Evolutionary conservation across 116 monocot species (phyloP), one percentile per base, ranked within the genome.

Genomic region (Phalaenopsis hybrid): DNA sequence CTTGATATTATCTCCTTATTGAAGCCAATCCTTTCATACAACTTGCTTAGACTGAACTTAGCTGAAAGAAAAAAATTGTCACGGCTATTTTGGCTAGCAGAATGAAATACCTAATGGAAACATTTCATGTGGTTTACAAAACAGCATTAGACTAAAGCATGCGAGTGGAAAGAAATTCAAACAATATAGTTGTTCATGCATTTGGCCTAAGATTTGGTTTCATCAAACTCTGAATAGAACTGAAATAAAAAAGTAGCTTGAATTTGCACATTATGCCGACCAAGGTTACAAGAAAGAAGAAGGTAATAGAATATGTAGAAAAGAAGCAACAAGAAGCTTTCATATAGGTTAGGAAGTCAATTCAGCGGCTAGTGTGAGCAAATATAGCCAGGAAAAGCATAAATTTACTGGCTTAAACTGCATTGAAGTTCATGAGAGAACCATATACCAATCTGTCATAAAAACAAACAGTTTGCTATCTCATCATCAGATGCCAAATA

Each of bases 1-100:
- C 92, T 89, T 57, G 98, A 98, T 81, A 98, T 59, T 51, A 98
- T 81, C 67, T 93, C 98, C 85, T 95, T 98, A 81, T 93, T 98
- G 84, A 87, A 93, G n/a, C 89, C 95, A 85, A 98, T 87, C 81
- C 84, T 89, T 82, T 95, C 98, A 87, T 98, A 98, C 44, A 98
- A 79, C 80, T 92, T 94, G 28, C 88, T 58, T 77, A 98, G 90
- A 76, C 61, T 92, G 68, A 93, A 91, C 80, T 90, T 98, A 82
- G 93, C 96, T 96, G 85, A 49, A 85, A 84, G 34, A 76, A 34
- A 20, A 73, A 67, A 33, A 37, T 46, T 45, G 25, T 82, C 55
- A 84, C 78, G 55, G 74, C 28, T 51, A 77, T 77, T 75, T 65
- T 65, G 12, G 65, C 23, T 23, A 23, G 65, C 65, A 65, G 65